Evolutionary conservation across 139 green algal species (phyloP), one percentile per base, ranked within the genome.

Genomic region (Desmodesmus armatus): DNA sequence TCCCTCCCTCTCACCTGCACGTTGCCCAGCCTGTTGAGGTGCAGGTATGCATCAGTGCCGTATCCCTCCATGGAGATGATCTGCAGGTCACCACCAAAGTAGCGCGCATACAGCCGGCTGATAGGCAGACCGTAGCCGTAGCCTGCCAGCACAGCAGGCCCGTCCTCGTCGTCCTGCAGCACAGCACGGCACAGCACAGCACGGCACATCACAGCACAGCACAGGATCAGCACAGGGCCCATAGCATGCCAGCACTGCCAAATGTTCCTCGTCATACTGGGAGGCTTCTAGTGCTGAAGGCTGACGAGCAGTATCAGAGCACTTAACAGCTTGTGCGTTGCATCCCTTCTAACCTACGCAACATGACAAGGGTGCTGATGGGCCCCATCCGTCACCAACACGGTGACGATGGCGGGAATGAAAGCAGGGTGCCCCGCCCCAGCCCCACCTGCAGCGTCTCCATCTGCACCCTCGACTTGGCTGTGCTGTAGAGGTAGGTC

Each of bases 401-500:
- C n/a, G n/a, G n/a, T n/a, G n/a, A n/a, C n/a, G n/a, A n/a, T n/a
- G n/a, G n/a, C n/a, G n/a, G n/a, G n/a, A n/a, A n/a, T n/a, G n/a
- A n/a, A n/a, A n/a, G n/a, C n/a, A n/a, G n/a, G n/a, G n/a, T n/a
- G n/a, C n/a, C n/a, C n/a, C n/a, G n/a, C n/a, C n/a, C n/a, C 65
- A 73, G 27, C 31, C 55, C 33, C n/a, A 84, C 63, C 78, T 84
- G 76, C 76, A 84, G 78, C 44, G 85, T 55, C 27, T 92, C 91
- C 80, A 96, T 91, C 17, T 94, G 67, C 55, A 97, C 82, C 0
- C 94, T 94, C 4, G 88, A 95, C 47, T 92, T 76, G 3, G 96
- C 97, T 9, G 97, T 99, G 19, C 91, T 97, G 91, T 99, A 99
- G 35, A 99, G 91, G 91, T 99, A 99, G 55, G 97, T 99, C 97